A percentile compares a stretch with the other conserved stretches of the same genome.
Evolutionary conservation across 768 basidiomycete genomes (phyloP).

Genomic region (Kwoniella mangroviensis): DNA sequence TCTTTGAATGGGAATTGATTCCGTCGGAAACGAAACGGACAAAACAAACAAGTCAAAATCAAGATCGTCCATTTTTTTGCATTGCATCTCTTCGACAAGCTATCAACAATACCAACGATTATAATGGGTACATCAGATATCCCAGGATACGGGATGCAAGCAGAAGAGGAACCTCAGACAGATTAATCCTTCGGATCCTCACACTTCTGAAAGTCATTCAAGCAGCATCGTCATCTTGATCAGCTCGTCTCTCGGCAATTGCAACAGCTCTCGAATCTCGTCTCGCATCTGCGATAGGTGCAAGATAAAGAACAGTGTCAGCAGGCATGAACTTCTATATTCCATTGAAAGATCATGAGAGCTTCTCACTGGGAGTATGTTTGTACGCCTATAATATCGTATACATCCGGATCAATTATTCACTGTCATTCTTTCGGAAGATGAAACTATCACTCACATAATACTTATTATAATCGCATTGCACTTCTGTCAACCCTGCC

Average conservation of each 20-base stretch:
- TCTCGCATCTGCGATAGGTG: background rate
- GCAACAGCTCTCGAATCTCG: slow-evolving; percentile 6
- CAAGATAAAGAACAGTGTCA: too few relatives aligned
- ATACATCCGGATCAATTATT: too few relatives aligned
- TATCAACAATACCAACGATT: too few relatives aligned
- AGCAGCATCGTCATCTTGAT: background rate
- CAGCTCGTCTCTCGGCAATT: slow-evolving; percentile 3
- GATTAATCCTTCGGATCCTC: too few relatives aligned
- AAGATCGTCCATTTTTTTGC: too few relatives aligned
- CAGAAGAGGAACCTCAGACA: too few relatives aligned
- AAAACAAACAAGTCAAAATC: background rate
- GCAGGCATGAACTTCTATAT: too few relatives aligned
- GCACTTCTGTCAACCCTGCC: background rate
- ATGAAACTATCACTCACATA: slow-evolving; percentile 7
- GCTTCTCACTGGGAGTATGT: background rate
- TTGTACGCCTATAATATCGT: background rate
- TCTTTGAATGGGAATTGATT: slow-evolving; percentile 1
- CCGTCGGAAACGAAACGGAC: background rate
- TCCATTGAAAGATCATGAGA: too few relatives aligned
- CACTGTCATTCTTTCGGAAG: background rate
- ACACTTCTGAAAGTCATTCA: background rate
- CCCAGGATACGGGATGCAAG: too few relatives aligned
- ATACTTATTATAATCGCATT: slow-evolving; percentile 14
- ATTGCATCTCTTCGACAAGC: too few relatives aligned
- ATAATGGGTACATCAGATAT: too few relatives aligned